Evolutionary conservation across 495 filamentous ascomycete species (phyloP).

Genomic region (Aspergillus saccharolyticus): DNA sequence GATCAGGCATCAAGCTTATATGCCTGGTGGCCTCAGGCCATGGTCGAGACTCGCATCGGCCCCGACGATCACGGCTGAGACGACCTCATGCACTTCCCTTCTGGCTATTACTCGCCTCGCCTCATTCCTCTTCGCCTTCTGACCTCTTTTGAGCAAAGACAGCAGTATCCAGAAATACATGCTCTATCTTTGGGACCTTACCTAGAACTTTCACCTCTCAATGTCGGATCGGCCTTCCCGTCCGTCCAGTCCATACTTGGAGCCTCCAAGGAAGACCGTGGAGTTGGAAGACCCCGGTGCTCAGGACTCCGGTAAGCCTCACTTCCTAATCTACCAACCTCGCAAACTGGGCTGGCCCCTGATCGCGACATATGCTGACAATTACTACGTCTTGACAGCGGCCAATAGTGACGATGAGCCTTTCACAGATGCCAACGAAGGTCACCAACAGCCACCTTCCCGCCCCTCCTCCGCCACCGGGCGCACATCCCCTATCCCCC

Average conservation of each 20-base stretch:
- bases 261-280: slow-evolving; percentile 61
- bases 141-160: neutral
- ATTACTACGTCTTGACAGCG: slow-evolving; percentile 19
- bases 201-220: slow-evolving; percentile 3
- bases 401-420: slow-evolving; percentile 78
- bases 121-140: slow-evolving; percentile 7
- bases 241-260: slow-evolving; percentile 43
- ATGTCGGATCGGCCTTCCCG: slow-evolving; percentile 42
- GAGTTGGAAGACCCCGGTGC: slow-evolving; percentile 72
- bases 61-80: slow-evolving; percentile 19
- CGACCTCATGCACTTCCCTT: slow-evolving; percentile 22
- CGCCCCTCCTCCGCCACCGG: slow-evolving; percentile 33
- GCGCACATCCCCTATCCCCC: slow-evolving; percentile 53
- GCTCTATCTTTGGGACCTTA: slow-evolving; percentile 18
- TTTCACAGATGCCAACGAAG: slow-evolving; percentile 86
- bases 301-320: slow-evolving; percentile 67
- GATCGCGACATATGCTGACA: neutral
- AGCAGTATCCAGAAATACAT: slow-evolving; percentile 14
- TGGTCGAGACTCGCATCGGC: slow-evolving; percentile 37
- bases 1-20: slow-evolving; percentile 1
- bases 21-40: slow-evolving; percentile 27
- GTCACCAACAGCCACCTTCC: slow-evolving; percentile 36
- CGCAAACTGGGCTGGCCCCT: neutral
- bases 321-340: neutral
- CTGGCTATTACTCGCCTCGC: slow-evolving; percentile 10